Evolutionary conservation across 768 basidiomycete genomes (phyloP).

Genomic region (Leccinum fibrillosum): DNA sequence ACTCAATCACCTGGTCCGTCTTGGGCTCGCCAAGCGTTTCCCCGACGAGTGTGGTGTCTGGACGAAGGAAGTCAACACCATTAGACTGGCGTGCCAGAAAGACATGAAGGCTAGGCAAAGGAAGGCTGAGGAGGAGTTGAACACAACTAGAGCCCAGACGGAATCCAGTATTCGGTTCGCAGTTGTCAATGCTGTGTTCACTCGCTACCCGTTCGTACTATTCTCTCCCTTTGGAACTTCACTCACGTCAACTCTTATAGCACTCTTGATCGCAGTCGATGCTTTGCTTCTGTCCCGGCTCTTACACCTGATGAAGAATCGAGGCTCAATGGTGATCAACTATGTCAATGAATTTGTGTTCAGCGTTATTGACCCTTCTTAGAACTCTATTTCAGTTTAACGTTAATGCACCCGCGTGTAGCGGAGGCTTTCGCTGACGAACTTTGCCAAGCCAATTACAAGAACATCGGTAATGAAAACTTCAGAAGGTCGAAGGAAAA

Average conservation of each 20-base stretch:
- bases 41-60: conserved; percentile 24
- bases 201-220: conserved; percentile 18
- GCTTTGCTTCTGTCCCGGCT: conserved; percentile 9
- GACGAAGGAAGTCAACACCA: conserved; percentile 13
- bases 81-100: not conserved
- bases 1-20: conserved; percentile 27
- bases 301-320: conserved; percentile 16
- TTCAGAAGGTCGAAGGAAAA: conserved; percentile 26
- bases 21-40: conserved; percentile 33
- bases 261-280: conserved; percentile 17
- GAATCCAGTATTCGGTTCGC: conserved; percentile 23
- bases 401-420: conserved; percentile 15
- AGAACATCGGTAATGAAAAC: conserved; percentile 13
- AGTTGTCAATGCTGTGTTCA: conserved; percentile 27
- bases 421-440: conserved; percentile 20
- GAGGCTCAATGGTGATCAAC: conserved; percentile 10
- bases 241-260: conserved; percentile 5
- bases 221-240: not conserved
- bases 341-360: not conserved
- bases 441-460: conserved; percentile 11
- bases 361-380: not conserved
- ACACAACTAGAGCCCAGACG: conserved; percentile 8
- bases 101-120: conserved; percentile 6
- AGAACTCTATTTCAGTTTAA: conserved; percentile 20
- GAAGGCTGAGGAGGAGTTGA: conserved; percentile 12